Base-by-base conservation (phyloP, 805 yeast species). In the Kurtzmaniella cleridarum region DNA sequence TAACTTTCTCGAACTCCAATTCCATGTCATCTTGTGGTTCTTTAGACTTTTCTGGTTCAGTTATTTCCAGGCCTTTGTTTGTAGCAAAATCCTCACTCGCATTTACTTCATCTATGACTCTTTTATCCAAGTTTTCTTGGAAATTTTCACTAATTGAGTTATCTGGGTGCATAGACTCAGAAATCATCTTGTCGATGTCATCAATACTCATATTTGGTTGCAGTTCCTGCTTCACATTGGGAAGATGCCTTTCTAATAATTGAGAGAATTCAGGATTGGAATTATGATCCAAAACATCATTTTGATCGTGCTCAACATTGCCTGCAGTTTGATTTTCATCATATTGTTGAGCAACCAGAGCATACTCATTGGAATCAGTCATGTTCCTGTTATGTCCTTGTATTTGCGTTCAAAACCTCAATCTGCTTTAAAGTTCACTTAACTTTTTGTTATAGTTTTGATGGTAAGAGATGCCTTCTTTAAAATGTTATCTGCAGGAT, bases 151-250 rank as follows among this genome's bases (percentile, higher is more conserved):
- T 26, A 16, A 35, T 35, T 14, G 31, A 11, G 31, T 27, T 31
- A 9, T 36, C 24, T 20, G 24, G 34, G 10, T 29, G 38, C 15
- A 49, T 48, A 7, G 53, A 46, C 34, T 48, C 53, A 18, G 54
- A 47, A 14, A 51, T 33, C 47, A 49, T 48, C 38, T 47, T 46
- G 41, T 51, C 50, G 12, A 51, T 44, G 20, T 51, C 55, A 32
- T 44, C 41, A 15, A 18, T 30, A 23, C 30, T 38, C 39, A 32
- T 24, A 8, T 8, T 20, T 5, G 24, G 24, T 32, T 35, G 40
- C 14, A 33, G 15, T 14, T 30, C 39, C 18, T 30, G 34, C 17
- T 36, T 36, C 8, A 33, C 23, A 5, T 9, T 30, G 8, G 30
- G 11, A 11, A 34, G 27, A n/a, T 34, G 30, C 13, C 26, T 34